These are phyloP conservation scores for Leccinum imitatum DNA, from an alignment of 768 basidiomycete genomes.

Conservation along the genomic window DNA sequence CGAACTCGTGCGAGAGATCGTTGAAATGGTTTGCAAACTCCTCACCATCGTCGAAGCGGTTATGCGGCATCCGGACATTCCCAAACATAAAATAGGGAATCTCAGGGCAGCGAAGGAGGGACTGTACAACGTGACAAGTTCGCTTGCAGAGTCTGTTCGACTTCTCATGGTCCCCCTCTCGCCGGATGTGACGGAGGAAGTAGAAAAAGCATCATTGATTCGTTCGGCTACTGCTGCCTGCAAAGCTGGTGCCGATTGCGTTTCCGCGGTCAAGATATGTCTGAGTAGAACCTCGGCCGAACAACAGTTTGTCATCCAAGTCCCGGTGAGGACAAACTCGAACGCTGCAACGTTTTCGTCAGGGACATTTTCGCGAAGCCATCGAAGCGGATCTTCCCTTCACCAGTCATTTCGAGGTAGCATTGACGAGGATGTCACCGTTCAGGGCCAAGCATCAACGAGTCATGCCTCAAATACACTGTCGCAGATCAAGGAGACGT, in stretches of 20 bases:
- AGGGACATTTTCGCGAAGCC: slow-evolving; percentile 45
- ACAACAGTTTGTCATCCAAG: slow-evolving; percentile 62
- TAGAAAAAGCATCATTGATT: slow-evolving; percentile 74
- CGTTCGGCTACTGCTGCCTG: slow-evolving; percentile 86
- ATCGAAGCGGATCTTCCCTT: slow-evolving; percentile 39
- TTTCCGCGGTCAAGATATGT: slow-evolving; percentile 81
- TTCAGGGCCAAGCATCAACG: slow-evolving; percentile 45
- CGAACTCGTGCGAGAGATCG: slow-evolving; percentile 91
- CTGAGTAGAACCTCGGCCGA: slow-evolving; percentile 63
- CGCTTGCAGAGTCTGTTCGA: slow-evolving; percentile 86
- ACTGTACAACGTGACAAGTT: slow-evolving; percentile 80
- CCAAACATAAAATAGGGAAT: slow-evolving; percentile 57
- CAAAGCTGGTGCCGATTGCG: slow-evolving; percentile 86
- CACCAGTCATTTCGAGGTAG: slow-evolving; percentile 37
- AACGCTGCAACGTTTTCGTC: slow-evolving; percentile 45
- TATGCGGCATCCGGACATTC: slow-evolving; percentile 70
- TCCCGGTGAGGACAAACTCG: slow-evolving; percentile 51
- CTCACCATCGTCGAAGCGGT: slow-evolving; percentile 91
- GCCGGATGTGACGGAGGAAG: slow-evolving; percentile 64
- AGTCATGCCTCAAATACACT: slow-evolving; percentile 18
- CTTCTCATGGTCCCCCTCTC: slow-evolving; percentile 58
- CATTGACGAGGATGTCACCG: slow-evolving; percentile 59
- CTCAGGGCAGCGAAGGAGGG: slow-evolving; percentile 74
- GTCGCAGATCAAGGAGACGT: slow-evolving; percentile 37
- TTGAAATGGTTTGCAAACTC: slow-evolving; percentile 90